phyloP scores from a whole-genome alignment of 371 early-diverging fungal genomes.

The Saksenaea oblongispora region DNA sequence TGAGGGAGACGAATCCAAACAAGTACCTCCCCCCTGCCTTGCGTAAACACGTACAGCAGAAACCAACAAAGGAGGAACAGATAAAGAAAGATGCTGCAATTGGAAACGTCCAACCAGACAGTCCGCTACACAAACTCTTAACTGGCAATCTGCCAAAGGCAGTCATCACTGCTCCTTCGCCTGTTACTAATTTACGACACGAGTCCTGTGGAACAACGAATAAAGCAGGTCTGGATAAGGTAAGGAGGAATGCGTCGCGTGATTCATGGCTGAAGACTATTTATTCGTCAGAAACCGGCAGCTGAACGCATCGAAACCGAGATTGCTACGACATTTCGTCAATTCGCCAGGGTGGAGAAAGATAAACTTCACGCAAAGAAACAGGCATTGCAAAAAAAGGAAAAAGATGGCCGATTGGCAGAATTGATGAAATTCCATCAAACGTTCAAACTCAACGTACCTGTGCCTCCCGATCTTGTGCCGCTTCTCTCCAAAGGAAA shows the following conservation, averaged over 20 bases:
- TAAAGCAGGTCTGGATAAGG: constrained; percentile 12
- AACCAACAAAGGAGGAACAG: constrained; percentile 16
- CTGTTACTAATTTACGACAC: constrained; percentile 34
- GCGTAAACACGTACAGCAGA: constrained; percentile 56
- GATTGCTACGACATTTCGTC: constrained; percentile 62
- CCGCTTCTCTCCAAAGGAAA: constrained; percentile 67
- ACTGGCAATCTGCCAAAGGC: constrained; percentile 35
- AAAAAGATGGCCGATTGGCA: constrained; percentile 75
- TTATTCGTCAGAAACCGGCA: constrained; percentile 22
- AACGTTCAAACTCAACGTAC: constrained; percentile 72
- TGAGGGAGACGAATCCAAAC: constrained; percentile 62
- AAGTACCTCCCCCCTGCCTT: constrained; percentile 84
- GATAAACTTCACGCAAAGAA: constrained; percentile 79
- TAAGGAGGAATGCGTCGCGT: background rate
- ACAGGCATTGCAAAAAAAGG: constrained; percentile 70
- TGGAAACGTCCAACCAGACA: constrained; percentile 10
- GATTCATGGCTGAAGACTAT: background rate
- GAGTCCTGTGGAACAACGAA: constrained; percentile 23
- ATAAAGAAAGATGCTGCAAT: constrained; percentile 6
- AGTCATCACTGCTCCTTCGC: constrained; percentile 25
- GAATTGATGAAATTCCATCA: constrained; percentile 81
- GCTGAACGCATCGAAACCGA: constrained; percentile 56
- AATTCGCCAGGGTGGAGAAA: constrained; percentile 77
- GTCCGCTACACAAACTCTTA: constrained; percentile 35
- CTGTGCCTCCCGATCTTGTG: constrained; percentile 76